phyloP scores from a whole-genome alignment of 192 early-diverging fungal genomes.

The Coemansia sp. region DNA sequence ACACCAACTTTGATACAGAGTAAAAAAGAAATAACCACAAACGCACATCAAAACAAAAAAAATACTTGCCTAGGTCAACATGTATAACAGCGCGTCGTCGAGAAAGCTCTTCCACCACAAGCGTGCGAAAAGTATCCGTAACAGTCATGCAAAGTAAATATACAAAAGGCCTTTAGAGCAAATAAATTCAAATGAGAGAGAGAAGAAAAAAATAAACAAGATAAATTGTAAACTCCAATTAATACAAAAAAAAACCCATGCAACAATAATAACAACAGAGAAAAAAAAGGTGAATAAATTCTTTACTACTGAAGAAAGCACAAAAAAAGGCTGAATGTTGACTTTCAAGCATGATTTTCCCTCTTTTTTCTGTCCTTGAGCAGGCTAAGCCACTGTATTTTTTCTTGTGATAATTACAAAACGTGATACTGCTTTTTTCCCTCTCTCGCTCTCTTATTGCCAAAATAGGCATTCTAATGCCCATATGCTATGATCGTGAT shows the following conservation, averaged over 20 bases:
- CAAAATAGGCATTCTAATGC: too few relatives aligned
- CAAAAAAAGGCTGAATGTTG: background rate
- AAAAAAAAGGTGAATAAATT: background rate
- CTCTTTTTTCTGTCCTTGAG: background rate
- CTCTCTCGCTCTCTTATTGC: too few relatives aligned
- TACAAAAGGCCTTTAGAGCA: background rate
- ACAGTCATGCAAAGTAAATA: constrained; percentile 7
- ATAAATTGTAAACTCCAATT: too few relatives aligned
- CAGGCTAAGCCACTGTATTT: background rate
- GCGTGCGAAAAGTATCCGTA: constrained; percentile 1
- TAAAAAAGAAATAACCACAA: background rate
- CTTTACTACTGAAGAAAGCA: background rate
- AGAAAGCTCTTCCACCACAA: background rate
- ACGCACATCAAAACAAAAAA: background rate
- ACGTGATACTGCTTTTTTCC: too few relatives aligned
- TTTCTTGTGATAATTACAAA: too few relatives aligned
- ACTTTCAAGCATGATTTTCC: background rate
- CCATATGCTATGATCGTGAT: too few relatives aligned
- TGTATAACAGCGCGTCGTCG: constrained; percentile 4
- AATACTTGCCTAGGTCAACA: constrained; percentile 7
- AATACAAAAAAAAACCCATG: too few relatives aligned
- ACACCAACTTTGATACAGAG: background rate
- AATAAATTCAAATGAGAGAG: background rate
- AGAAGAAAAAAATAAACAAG: background rate
- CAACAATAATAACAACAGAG: background rate